Base-by-base conservation (phyloP, 495 filamentous ascomycete genomes). In the Hypoxylon lienhwacheense region DNA sequence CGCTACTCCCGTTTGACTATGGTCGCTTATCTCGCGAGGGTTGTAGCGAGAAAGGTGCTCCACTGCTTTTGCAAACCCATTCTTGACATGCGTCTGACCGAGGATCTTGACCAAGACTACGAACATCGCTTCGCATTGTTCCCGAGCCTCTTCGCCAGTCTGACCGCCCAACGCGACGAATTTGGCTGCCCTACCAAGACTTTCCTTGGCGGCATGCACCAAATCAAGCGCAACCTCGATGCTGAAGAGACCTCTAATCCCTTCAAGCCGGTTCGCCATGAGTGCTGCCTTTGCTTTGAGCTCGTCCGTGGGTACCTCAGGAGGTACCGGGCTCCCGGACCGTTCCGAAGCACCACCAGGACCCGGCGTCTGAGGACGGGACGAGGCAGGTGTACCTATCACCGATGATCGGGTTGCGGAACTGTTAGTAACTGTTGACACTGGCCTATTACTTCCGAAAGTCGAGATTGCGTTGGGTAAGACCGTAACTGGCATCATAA, bases 401-500 rank as follows among this genome's bases (percentile, higher is more conserved):
- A 44, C 12, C 56, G 37, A 63, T 41, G 8, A 47, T 47, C 42
- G 70, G 42, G 52, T 53, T 21, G 47, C 65, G 60, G 33, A 67
- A 19, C 21, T 58, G 28, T 58, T 66, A 41, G 66, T 44, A 33
- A 62, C 40, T 15, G 63, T 32, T 58, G 54, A 64, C 20, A 52
- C 41, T 61, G 81, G 72, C 58, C 76, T 79, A 19, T 63, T 66
- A 52, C 58, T 64, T n/a, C 71, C 71, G 47, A 77, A 77, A 10
- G 70, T n/a, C n/a, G n/a, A 72, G 72, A 68, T 32, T 75, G 76
- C 39, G 86, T 68, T 77, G 3, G 89, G 90, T 2, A 97, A 71
- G 17, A 91, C 90, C 39, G 89, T 93, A 21, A 97, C 91, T 16
- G 95, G 95, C 84, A 95, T 90, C 88, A 97, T 95, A 56, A 99